These are phyloP conservation scores for Kurtzmaniella cleridarum DNA, from an alignment of 805 yeast genomes.

Conservation along the genomic window DNA sequence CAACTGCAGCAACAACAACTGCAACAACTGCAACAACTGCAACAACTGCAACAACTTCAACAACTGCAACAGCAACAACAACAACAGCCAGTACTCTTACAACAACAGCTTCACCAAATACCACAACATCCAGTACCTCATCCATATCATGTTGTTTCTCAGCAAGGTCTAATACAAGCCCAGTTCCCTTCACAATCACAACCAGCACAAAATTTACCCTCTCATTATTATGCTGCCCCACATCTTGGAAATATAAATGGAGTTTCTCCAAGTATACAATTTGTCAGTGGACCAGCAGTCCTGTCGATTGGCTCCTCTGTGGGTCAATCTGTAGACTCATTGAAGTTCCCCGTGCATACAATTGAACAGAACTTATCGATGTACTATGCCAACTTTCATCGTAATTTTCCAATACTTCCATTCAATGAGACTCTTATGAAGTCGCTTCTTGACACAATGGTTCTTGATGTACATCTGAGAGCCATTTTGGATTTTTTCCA, in stretches of 20 bases:
- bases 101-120: conserved; percentile 3
- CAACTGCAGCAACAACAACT: conserved; percentile 18
- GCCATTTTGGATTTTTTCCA: conserved; percentile 37
- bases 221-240: not conserved
- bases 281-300: too few relatives aligned
- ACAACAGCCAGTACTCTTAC: conserved; percentile 1
- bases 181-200: conserved; percentile 11
- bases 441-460: conserved; percentile 13
- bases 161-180: conserved; percentile 12
- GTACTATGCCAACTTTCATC: conserved; percentile 42
- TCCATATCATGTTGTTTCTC: not conserved
- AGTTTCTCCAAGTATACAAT: conserved; percentile 3
- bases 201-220: conserved; percentile 5
- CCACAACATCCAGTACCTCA: conserved; percentile 7
- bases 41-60: conserved; percentile 7
- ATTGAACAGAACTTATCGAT: conserved; percentile 30
- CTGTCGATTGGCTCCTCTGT: too few relatives aligned
- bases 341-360: conserved; percentile 8
- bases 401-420: conserved; percentile 42
- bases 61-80: conserved; percentile 9
- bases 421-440: conserved; percentile 20
- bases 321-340: not conserved
- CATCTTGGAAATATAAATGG: not conserved
- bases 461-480: conserved; percentile 23
- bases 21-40: conserved; percentile 12